Base-by-base conservation (phyloP, 768 basidiomycete genomes). In the Podaxis mareebaensis region DNA sequence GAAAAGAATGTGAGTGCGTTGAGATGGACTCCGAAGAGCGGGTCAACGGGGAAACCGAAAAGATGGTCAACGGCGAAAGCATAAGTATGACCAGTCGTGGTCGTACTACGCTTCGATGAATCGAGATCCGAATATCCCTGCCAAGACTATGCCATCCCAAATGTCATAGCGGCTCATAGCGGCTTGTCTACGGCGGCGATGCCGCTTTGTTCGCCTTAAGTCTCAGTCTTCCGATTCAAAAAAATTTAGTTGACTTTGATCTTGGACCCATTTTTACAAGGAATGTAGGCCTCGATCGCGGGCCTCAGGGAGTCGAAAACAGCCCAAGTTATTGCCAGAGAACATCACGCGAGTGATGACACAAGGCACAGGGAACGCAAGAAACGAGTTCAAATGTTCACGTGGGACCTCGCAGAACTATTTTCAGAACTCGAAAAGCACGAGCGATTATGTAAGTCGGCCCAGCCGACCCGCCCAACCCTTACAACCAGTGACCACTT, bases 81-180 rank as follows among this genome's bases (percentile, higher is more conserved):
- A 55, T 22, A 46, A 46, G 44, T 22, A 13, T 12, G 22, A 24
- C 8, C 22, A 22, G 49, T 20, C 22, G 11, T 11, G 26, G 49
- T 1, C 49, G 28, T 51, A 22, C 22, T 24, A 17, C 1, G n/a
- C 22, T 5, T 6, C 38, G 5, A n/a, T 26, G 10, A n/a, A 55
- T 55, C 53, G 30, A 48, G 53, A 55, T 48, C 42, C 30, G 46
- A 7, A 12, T 12, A 55, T 36, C 44, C 54, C 53, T 62, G 61
- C 53, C 61, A 55, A 62, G 59, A 36, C 49, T 46, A 58, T 22
- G 3, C 39, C 38, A 40, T 24, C 39, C 22, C 40, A 22, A 44
- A 24, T 58, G 24, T 26, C 26, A 3, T 51, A 22, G 24, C 8
- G 49, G 24, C 49, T 4, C 24, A n/a, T 51, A 22, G 20, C 49